Evolutionary conservation across 1,139 yeast genomes (phyloP), one percentile per base, ranked within the genome.

Genomic region (Pichia sp.): DNA sequence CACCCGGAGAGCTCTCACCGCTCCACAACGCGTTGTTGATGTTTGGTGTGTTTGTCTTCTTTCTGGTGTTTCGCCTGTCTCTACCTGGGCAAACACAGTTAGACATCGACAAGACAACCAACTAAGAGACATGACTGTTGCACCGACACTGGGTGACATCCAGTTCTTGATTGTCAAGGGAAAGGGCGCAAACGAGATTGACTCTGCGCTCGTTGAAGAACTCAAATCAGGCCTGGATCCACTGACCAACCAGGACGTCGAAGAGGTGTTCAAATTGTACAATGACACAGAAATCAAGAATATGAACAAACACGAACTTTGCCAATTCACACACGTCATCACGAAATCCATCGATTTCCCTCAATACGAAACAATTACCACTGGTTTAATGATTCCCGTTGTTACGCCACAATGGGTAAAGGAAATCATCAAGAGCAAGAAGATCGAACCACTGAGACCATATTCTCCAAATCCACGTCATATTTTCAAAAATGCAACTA

Each of bases 391-490:
- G 78, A 73, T 87, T 15, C 93, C 96, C 0, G 79, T 87, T 1
- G 85, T 88, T 2, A 75, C 78, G 0, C 73, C 83, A 0, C 67
- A 70, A 2, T 90, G 96, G 93, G 71, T 87, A 1, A 57, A 65
- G 34, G 80, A 76, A 36, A 77, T 85, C 10, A 61, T 77, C 0
- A 59, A 62, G 8, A 65, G 65, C 20, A 68, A 68, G 1, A 75
- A 76, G 52, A 66, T 74, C 17, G 71, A 77, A 38, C 79, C 85
- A 35, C 70, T 76, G 4, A 70, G 73, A 45, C 59, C 72, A 3
- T 84, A 73, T 62, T 80, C 86, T 20, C 95, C 96, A 0, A 85
- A 86, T 60, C 85, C 88, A 11, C 70, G 70, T 34, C 79, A 76
- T 50, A 76, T 87, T 53, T 70, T 90, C 60, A 80, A 81, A 49